phyloP scores from a whole-genome alignment of 495 filamentous ascomycete species.

The Cercophora newfieldiana region DNA sequence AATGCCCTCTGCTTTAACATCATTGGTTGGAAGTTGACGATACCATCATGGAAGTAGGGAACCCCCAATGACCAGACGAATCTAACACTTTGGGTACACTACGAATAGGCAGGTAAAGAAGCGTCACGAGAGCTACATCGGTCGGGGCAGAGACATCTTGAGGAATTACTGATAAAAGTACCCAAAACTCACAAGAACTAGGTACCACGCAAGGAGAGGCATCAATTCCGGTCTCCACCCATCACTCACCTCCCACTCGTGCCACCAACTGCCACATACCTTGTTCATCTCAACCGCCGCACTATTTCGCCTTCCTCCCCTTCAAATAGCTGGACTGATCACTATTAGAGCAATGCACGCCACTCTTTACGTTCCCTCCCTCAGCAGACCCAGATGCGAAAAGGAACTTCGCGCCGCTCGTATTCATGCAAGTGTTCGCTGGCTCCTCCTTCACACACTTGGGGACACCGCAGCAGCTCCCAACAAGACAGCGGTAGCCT shows the following conservation, averaged over 20 bases:
- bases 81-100: too few relatives aligned
- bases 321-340: neutral
- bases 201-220: too few relatives aligned
- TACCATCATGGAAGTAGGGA: neutral
- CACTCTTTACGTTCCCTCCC: neutral
- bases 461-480: slow-evolving; percentile 15
- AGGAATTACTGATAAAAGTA: too few relatives aligned
- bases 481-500: slow-evolving; percentile 12
- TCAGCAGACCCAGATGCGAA: neutral
- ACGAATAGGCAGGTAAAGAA: too few relatives aligned
- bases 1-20: neutral
- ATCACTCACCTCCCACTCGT: too few relatives aligned
- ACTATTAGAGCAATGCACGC: neutral
- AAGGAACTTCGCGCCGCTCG: neutral
- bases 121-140: too few relatives aligned
- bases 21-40: neutral
- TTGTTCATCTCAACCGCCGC: neutral
- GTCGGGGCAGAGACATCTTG: too few relatives aligned
- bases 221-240: too few relatives aligned
- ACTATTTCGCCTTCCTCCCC: neutral
- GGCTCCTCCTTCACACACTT: slow-evolving; percentile 13
- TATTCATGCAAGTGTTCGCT: slow-evolving; percentile 6
- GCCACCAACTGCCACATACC: too few relatives aligned
- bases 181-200: too few relatives aligned
- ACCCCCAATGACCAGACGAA: neutral